phyloP scores from a whole-genome alignment of 75 land plant species.

The Selaginella tamariscina region DNA sequence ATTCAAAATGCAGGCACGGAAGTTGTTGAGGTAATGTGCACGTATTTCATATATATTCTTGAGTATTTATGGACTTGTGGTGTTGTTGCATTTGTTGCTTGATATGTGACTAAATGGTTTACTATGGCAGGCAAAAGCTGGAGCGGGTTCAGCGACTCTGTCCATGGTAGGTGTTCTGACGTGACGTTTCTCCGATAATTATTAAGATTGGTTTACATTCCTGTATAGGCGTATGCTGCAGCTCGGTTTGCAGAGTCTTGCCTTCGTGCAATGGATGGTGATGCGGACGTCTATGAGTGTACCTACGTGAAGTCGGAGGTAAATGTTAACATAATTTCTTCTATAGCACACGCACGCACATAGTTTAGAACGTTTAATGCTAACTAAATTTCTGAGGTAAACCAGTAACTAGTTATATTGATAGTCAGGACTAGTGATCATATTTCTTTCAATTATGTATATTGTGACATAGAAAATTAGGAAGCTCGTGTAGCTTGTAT shows the following conservation, averaged over 20 bases:
- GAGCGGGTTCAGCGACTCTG: slow-evolving; percentile 78
- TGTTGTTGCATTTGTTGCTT: neutral
- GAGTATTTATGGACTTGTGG: neutral
- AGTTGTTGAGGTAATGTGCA: slow-evolving; percentile 41
- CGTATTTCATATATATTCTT: too few relatives aligned
- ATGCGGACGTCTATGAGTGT: slow-evolving; percentile 69
- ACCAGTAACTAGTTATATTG: too few relatives aligned
- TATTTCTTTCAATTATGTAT: too few relatives aligned
- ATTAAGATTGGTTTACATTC: neutral
- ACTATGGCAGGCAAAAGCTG: slow-evolving; percentile 75
- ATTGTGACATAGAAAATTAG: too few relatives aligned
- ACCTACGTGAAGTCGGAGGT: slow-evolving; percentile 50
- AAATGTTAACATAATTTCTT: too few relatives aligned
- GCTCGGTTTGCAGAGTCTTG: slow-evolving; percentile 87
- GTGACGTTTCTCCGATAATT: too few relatives aligned
- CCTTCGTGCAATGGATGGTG: slow-evolving; percentile 75
- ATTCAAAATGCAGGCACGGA: slow-evolving; percentile 83
- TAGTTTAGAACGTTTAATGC: too few relatives aligned
- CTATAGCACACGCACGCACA: too few relatives aligned
- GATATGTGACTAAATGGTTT: too few relatives aligned
- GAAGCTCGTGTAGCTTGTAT: too few relatives aligned
- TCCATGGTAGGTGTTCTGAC: slow-evolving; percentile 43
- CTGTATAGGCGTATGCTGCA: slow-evolving; percentile 59
- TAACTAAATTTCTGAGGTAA: too few relatives aligned
- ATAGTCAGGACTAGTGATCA: too few relatives aligned